Base-by-base conservation (phyloP, 306 rosid genomes). In the Prunus kanzakura region DNA sequence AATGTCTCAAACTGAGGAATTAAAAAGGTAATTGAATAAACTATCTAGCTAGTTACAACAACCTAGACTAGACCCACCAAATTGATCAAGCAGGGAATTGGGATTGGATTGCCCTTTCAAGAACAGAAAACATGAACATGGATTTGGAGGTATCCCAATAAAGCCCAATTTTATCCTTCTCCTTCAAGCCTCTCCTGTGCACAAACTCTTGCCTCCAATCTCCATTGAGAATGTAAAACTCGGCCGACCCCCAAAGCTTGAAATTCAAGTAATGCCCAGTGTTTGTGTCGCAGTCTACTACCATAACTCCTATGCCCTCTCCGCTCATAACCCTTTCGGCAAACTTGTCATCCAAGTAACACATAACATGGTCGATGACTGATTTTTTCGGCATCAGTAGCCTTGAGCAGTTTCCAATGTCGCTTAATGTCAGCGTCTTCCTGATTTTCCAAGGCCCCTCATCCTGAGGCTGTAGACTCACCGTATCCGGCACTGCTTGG, bases 171-270 rank as follows among this genome's bases (percentile, higher is more conserved):
- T 71, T 81, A 56, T 84, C 82, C 0, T 72, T 77, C 58, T 79
- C 49, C 73, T 71, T 80, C 22, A 80, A 60, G 0, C 79, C 71
- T 55, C 86, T 76, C 29, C 86, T 76, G 3, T 49, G 35, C 12
- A 86, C 82, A 2, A 81, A 81, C 32, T 81, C 80, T 6, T 81
- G 74, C 22, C 25, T 76, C 90, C 90, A 87, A 25, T 67, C 80
- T 2, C 79, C 84, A 19, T 73, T 70, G 54, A 83, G 76, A 45
- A 83, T 79, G 68, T 83, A 86, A 64, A 81, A 71, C 52, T 74
- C 80, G 3, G 85, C 81, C 0, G 89, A 80, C 12, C 71, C 50
- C 82, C 86, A 86, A 3, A 74, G 63, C 71, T 83, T 81, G 7
- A 86, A 80, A 22, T 76, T 57, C 22, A 83, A 76, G 4, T 72